Evolutionary conservation across 2,329 filamentous ascomycete genomes (phyloP).

Genomic region (Fusarium continuum): DNA sequence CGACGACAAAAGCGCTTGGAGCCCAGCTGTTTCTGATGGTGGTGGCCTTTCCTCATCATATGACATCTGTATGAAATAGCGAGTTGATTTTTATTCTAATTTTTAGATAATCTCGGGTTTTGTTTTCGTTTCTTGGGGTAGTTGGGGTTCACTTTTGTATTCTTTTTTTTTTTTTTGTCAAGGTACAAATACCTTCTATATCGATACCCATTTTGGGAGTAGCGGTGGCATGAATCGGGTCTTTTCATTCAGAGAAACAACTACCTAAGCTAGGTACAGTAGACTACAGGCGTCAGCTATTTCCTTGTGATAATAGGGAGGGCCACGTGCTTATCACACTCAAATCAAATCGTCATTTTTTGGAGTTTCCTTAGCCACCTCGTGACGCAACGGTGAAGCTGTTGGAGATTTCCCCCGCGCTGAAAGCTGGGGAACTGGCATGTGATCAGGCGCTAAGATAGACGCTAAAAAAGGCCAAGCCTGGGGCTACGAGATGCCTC

Average conservation of each 20-base stretch:
- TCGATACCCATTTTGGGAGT: conserved; percentile 7
- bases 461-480: conserved; percentile 40
- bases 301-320: conserved; percentile 32
- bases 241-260: not conserved
- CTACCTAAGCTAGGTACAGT: no score
- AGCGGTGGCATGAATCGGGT: conserved; percentile 12
- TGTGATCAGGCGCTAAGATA: conserved; percentile 42
- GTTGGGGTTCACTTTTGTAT: conserved; percentile 3
- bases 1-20: conserved; percentile 16
- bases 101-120: not conserved
- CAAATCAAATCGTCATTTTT: conserved; percentile 16
- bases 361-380: conserved; percentile 19
- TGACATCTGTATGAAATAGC: conserved; percentile 20
- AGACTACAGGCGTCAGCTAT: not conserved
- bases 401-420: conserved; percentile 27
- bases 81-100: not conserved
- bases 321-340: conserved; percentile 23
- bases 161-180: not conserved
- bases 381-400: conserved; percentile 31
- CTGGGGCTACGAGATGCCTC: conserved; percentile 46
- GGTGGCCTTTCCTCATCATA: conserved; percentile 13
- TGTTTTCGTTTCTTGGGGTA: not conserved
- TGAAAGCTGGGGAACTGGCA: conserved; percentile 44
- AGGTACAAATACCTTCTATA: no score
- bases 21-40: conserved; percentile 24